Evolutionary conservation across 345 rosid species (phyloP).

Genomic region (Heritiera littoralis): DNA sequence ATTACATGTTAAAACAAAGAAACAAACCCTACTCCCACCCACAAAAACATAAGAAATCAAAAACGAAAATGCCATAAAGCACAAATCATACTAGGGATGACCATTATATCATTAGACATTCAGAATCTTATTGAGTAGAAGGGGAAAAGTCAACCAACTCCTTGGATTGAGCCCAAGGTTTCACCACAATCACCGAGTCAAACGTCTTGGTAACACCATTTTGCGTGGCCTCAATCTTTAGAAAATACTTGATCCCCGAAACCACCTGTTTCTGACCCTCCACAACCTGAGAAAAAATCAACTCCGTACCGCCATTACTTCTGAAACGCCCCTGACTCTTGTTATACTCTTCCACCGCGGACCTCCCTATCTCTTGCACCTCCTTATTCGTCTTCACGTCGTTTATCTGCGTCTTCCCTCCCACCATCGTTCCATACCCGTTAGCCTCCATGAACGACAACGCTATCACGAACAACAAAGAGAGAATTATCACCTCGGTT

Average conservation of each 20-base stretch:
- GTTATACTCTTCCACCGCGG: slow-evolving; percentile 73
- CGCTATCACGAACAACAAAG: neutral
- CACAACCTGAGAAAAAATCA: slow-evolving; percentile 48
- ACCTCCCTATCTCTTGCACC: slow-evolving; percentile 78
- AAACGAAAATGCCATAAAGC: neutral
- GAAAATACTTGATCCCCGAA: slow-evolving; percentile 63
- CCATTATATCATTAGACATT: neutral
- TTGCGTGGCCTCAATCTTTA: slow-evolving; percentile 49
- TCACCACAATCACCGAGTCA: neutral
- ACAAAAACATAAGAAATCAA: neutral
- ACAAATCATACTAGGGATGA: neutral
- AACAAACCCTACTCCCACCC: neutral
- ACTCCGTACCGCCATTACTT: slow-evolving; percentile 19
- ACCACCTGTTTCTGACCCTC: slow-evolving; percentile 78
- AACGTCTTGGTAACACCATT: slow-evolving; percentile 31
- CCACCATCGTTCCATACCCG: slow-evolving; percentile 40
- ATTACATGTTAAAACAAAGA: neutral
- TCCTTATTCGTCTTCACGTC: slow-evolving; percentile 51
- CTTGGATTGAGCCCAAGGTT: slow-evolving; percentile 16
- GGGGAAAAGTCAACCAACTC: neutral
- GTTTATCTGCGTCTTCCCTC: slow-evolving; percentile 48
- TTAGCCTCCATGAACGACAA: neutral
- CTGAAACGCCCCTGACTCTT: slow-evolving; percentile 24
- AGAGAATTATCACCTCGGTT: neutral
- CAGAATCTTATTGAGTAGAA: neutral